Evolutionary conservation across 768 basidiomycete species (phyloP), one percentile per base, ranked within the genome.

Genomic region (Psilocybe cubensis): DNA sequence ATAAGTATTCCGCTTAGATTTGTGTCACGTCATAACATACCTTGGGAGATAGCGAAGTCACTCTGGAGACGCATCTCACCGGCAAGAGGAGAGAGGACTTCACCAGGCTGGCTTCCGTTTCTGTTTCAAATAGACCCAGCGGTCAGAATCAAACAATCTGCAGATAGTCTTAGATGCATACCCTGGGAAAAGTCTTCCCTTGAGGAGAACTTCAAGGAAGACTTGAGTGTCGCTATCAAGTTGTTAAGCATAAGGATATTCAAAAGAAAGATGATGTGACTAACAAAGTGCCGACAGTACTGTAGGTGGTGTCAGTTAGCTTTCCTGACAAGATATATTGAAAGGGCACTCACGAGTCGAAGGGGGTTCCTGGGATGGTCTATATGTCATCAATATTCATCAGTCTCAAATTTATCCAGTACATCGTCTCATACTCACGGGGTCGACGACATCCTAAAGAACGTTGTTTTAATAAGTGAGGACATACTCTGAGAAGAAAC

Each of bases 11-110:
- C 35, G n/a, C 14, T 14, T 11, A 38, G 31, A 38, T 38, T 14
- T 14, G 35, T 17, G n/a, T 38, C 35, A 33, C 31, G 31, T 17
- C 8, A 18, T 38, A n/a, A 49, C 21, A n/a, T 18, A 56, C 63
- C 67, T 10, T 53, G 62, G 10, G 67, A 58, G 21, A 71, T 47
- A 20, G 49, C 61, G 42, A 67, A 72, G 64, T 78, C 76, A 48
- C 73, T 75, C 60, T 76, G 72, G 14, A 78, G 70, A 52, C 76
- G 73, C 66, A 79, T 69, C 59, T 75, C 75, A 17, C 76, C 76
- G 20, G 58, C 59, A 11, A 77, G 63, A 6, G 75, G 71, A 1
- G 74, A 74, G 28, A 57, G 21, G 1, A 73, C 71, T 57, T 76
- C 73, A 52, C 77, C 76, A 1, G 63, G 24, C 9, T 69, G 59